phyloP scores from a whole-genome alignment of 2,329 filamentous ascomycete genomes.

The Epichloe sylvatica region DNA sequence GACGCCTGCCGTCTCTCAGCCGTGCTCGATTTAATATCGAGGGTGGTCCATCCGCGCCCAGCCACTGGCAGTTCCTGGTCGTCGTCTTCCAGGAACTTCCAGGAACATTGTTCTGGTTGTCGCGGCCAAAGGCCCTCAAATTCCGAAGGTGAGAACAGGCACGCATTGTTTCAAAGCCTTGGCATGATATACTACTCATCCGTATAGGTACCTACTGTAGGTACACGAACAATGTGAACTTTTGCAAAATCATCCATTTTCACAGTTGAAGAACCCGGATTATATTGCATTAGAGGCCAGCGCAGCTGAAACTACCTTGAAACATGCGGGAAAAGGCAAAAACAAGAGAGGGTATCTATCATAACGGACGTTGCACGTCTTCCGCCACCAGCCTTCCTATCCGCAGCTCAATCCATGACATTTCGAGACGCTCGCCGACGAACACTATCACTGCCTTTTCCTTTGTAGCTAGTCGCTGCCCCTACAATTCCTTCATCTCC shows the following conservation, averaged over 20 bases:
- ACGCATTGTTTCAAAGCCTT: too few species aligned
- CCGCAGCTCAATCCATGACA: conserved; percentile 7
- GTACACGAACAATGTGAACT: not conserved
- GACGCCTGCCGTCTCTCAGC: too few species aligned
- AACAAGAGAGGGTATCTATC: conserved; percentile 6
- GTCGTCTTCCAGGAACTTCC: too few species aligned
- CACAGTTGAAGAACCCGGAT: not conserved
- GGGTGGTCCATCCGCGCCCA: too few species aligned
- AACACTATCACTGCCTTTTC: conserved; percentile 19
- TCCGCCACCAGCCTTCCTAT: not conserved
- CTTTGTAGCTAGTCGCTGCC: conserved; percentile 40
- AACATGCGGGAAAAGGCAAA: not conserved
- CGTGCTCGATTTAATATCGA: too few species aligned
- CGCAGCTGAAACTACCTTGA: not conserved
- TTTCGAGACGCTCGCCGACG: conserved; percentile 19
- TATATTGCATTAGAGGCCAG: not conserved
- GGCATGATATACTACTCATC: too few species aligned
- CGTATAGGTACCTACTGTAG: too few species aligned
- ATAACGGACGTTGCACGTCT: not conserved
- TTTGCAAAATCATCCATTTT: not conserved
- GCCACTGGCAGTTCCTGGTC: too few species aligned
- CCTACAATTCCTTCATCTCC: conserved; percentile 29
- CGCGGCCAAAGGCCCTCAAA: too few species aligned
- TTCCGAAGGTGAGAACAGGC: too few species aligned
- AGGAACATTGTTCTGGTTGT: too few species aligned